These are phyloP conservation scores for Botrytis tulipae DNA, from an alignment of 2,329 filamentous ascomycete species.

Conservation along the genomic window DNA sequence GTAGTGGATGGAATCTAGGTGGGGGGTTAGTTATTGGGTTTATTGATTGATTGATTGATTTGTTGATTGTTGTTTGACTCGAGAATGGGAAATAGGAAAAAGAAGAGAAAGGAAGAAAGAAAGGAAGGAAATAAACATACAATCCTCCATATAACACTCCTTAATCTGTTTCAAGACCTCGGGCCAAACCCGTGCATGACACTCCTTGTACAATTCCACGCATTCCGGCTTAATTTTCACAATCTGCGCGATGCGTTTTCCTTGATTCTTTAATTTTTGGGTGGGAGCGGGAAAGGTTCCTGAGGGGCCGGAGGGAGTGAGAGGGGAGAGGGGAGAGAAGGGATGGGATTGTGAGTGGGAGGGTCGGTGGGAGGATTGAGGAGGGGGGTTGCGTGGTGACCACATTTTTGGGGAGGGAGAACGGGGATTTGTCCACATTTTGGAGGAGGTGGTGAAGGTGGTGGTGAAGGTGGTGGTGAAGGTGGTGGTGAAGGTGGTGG, in stretches of 20 bases:
- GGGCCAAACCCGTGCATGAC: slow-evolving; percentile 73
- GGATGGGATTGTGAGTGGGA: slow-evolving; percentile 21
- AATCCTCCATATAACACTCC: slow-evolving; percentile 72
- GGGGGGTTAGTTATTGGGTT: background rate
- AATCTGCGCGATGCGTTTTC: slow-evolving; percentile 66
- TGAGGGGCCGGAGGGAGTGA: slow-evolving; percentile 16
- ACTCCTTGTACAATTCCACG: slow-evolving; percentile 68
- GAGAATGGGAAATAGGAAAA: no score
- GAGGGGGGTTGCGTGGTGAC: slow-evolving; percentile 4
- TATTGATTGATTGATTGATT: background rate
- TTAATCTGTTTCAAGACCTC: slow-evolving; percentile 74
- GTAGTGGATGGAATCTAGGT: slow-evolving; percentile 69
- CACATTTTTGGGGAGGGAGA: slow-evolving; percentile 7
- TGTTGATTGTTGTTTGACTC: background rate
- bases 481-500: background rate
- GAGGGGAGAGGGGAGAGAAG: slow-evolving; percentile 27
- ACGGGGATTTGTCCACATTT: slow-evolving; percentile 14
- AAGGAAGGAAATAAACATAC: slow-evolving; percentile 43
- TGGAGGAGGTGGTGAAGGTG: background rate
- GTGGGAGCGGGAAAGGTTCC: slow-evolving; percentile 21
- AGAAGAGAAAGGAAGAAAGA: background rate
- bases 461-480: background rate
- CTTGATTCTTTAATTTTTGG: slow-evolving; percentile 41
- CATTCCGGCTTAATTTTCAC: slow-evolving; percentile 67
- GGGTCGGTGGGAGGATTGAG: slow-evolving; percentile 3